A percentile compares a stretch with the other conserved stretches of the same genome.
Evolutionary conservation across 192 early-diverging fungal species (phyloP).

Genomic region (Mortierella claussenii): DNA sequence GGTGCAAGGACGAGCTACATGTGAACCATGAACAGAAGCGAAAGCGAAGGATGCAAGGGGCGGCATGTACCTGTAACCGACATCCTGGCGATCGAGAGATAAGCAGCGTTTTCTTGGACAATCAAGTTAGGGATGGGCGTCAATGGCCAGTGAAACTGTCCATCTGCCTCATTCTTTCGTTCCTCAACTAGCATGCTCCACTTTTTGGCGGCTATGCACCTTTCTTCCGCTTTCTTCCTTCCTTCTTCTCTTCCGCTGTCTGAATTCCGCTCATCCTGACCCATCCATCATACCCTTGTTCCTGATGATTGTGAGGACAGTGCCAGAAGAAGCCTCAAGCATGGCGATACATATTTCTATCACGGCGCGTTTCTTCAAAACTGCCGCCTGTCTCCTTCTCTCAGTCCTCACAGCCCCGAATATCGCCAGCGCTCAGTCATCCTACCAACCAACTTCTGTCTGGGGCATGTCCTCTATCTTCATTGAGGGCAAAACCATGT

Average conservation of each 20-base stretch:
- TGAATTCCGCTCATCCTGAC: not conserved
- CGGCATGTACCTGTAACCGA: too few species aligned
- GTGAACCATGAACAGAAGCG: too few species aligned
- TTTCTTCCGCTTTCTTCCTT: not conserved
- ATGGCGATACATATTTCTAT: not conserved
- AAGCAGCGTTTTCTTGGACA: not conserved
- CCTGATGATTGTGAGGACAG: too few species aligned
- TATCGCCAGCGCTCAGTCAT: not conserved
- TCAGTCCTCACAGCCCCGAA: not conserved
- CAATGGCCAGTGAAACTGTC: not conserved
- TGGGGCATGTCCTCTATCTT: not conserved
- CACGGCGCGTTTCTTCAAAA: not conserved
- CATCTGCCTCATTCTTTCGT: not conserved
- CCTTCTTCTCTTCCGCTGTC: not conserved
- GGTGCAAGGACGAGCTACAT: too few species aligned
- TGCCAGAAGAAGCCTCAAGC: too few species aligned
- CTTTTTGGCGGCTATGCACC: too few species aligned
- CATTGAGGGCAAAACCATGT: slow-evolving; percentile 6
- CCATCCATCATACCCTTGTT: not conserved
- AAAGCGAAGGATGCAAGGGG: too few species aligned
- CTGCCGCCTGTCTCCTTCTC: not conserved
- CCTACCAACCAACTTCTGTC: slow-evolving; percentile 6
- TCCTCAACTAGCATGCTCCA: too few species aligned
- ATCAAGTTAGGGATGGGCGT: not conserved
- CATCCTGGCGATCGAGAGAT: not conserved